These are phyloP conservation scores for Thelonectria discophora DNA, from an alignment of 2,329 filamentous ascomycete species.

Conservation along the genomic window DNA sequence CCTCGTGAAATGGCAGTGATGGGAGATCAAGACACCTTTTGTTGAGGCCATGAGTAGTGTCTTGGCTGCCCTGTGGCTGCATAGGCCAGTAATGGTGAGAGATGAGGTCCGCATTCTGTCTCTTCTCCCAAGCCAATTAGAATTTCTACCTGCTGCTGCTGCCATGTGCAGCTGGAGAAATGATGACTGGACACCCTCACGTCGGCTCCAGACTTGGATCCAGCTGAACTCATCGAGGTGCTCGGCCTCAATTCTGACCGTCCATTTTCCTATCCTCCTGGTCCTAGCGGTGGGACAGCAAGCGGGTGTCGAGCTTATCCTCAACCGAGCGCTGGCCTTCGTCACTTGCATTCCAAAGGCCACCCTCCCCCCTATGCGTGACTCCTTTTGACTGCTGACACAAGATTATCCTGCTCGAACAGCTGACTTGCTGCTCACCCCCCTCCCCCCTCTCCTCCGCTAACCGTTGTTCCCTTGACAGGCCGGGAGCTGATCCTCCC, in stretches of 20 bases:
- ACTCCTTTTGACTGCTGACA: not conserved
- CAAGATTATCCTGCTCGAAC: not conserved
- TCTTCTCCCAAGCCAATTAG: not conserved
- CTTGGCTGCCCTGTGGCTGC: not conserved
- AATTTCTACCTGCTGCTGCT: not conserved
- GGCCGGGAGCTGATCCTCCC: not conserved
- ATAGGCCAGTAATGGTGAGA: not conserved
- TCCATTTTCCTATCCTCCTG: slow-evolving; percentile 10
- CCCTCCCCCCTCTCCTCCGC: not conserved
- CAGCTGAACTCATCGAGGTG: not conserved
- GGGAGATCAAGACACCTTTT: too few relatives aligned
- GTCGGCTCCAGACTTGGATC: not conserved
- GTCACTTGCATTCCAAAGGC: slow-evolving; percentile 1
- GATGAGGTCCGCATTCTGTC: not conserved
- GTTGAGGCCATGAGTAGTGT: not conserved
- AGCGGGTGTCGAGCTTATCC: not conserved
- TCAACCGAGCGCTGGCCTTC: not conserved
- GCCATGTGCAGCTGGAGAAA: not conserved
- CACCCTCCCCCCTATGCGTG: not conserved
- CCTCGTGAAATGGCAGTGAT: too few relatives aligned
- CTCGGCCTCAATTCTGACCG: not conserved
- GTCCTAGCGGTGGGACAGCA: not conserved
- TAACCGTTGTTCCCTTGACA: slow-evolving; percentile 1
- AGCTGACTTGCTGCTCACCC: not conserved
- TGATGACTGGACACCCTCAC: too few relatives aligned